Evolutionary conservation across 345 rosid genomes (phyloP), one percentile per base, ranked within the genome.

Genomic region (Citrus reticulata): DNA sequence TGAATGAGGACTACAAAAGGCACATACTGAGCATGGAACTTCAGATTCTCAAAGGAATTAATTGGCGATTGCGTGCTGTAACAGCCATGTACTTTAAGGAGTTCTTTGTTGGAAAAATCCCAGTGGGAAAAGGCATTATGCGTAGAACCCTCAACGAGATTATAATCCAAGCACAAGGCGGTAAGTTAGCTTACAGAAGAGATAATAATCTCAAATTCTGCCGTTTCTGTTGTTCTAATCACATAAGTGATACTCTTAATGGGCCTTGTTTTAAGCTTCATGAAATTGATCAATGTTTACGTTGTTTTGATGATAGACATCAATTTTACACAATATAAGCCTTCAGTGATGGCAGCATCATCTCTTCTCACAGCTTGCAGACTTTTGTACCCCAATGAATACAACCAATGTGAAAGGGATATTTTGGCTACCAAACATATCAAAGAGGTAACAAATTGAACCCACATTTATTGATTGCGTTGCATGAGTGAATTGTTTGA

Each of bases 301-400:
- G 5, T 46, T 17, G 1, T 58, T 13, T 39, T 59, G 17, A 37
- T 37, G 32, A 35, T 24, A 73, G 77, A 73, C 51, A 73, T 73
- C 57, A 58, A 4, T 24, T 73, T 59, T 24, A 73, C 77, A 4
- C 4, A 37, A 60, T 73, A 34, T 34, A 59, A 24, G 24, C 77
- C 77, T n/a, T 73, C 77, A 37, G 77, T 73, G 39, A 39, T 60
- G 4, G 68, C 77, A 37, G 77, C 77, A 59, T 59, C 68, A 34
- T 66, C 77, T 9, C 32, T 60, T 25, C 77, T 73, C 22, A 16
- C 77, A 25, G 35, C 29, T 35, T 35, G 73, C 54, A 32, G 13
- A 24, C 9, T 57, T 60, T 32, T 34, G 73, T 30, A 19, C 30
- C 68, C 68, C 6, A 63, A 7, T 2, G 24, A 29, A 35, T 39